Percentiles rank a stretch among this genome's conserved stretches.
phyloP scores from a whole-genome alignment of 1,284 basidiomycete species.

The Pseudozyma tsukubaensis region DNA sequence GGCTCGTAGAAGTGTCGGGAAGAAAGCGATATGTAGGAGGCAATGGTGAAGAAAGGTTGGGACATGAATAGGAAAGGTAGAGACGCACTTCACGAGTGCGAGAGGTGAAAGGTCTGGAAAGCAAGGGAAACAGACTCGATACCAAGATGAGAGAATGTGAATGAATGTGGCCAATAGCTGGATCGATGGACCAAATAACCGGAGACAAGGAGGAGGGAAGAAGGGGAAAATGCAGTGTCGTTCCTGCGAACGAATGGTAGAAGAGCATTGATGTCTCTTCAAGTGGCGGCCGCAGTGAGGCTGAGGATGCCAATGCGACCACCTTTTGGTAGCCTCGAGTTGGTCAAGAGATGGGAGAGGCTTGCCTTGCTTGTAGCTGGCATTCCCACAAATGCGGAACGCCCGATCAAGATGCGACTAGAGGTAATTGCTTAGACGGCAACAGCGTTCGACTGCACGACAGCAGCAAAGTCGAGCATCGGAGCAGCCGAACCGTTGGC shows the following conservation, averaged over 20 bases:
- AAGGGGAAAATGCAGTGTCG: not conserved
- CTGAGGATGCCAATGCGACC: not conserved
- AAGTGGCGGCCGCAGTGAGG: not conserved
- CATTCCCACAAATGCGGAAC: not conserved
- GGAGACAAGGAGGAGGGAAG: not conserved
- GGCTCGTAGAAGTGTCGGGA: not conserved
- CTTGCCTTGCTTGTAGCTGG: too few species aligned
- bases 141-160: not conserved
- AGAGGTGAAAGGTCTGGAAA: not conserved
- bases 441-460: slow-evolving; percentile 54
- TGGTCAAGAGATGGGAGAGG: not conserved
- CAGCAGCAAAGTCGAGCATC: slow-evolving; percentile 57
- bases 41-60: not conserved
- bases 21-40: not conserved
- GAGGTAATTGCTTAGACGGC: slow-evolving; percentile 32
- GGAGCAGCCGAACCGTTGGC: slow-evolving; percentile 18
- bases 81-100: not conserved
- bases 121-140: not conserved
- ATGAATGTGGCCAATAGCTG: not conserved
- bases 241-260: not conserved
- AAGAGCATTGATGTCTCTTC: not conserved
- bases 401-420: not conserved
- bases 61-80: not conserved
- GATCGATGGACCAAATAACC: not conserved
- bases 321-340: not conserved